phyloP scores from a whole-genome alignment of 257 asterid species.

The Voacanga thouarsii region DNA sequence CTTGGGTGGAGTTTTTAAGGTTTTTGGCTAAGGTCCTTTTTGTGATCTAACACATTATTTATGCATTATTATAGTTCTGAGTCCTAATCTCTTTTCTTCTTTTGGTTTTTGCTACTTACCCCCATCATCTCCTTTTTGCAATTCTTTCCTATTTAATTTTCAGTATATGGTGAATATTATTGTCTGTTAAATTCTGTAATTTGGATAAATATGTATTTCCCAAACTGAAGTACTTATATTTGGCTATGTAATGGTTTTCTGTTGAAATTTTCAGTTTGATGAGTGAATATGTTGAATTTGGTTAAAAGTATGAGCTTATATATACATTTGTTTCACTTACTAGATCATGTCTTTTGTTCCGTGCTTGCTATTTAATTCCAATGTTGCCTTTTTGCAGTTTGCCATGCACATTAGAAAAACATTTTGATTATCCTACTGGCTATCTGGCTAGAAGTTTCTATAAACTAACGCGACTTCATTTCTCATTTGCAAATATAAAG shows the following conservation, averaged over 20 bases:
- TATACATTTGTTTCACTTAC: neutral
- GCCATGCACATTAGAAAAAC: neutral
- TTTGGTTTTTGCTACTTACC: neutral
- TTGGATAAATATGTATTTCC: neutral
- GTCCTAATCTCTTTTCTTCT: neutral
- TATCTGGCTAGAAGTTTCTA: neutral
- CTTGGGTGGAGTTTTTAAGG: too few relatives aligned
- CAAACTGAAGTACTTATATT: neutral
- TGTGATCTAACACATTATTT: neutral
- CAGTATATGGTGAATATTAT: neutral
- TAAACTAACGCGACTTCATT: neutral
- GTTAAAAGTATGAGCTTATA: neutral
- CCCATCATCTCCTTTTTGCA: neutral
- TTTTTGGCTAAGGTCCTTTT: too few relatives aligned
- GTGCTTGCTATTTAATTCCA: neutral
- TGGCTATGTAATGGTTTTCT: neutral
- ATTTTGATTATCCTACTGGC: neutral
- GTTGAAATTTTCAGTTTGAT: neutral
- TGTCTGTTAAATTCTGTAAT: neutral
- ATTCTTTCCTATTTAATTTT: neutral
- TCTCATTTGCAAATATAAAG: neutral
- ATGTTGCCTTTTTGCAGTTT: neutral
- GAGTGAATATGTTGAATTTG: neutral
- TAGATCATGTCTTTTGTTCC: neutral
- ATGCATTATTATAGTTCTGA: neutral